Base-by-base conservation (phyloP, 2,329 filamentous ascomycete genomes). In the Endothia cerciana region DNA sequence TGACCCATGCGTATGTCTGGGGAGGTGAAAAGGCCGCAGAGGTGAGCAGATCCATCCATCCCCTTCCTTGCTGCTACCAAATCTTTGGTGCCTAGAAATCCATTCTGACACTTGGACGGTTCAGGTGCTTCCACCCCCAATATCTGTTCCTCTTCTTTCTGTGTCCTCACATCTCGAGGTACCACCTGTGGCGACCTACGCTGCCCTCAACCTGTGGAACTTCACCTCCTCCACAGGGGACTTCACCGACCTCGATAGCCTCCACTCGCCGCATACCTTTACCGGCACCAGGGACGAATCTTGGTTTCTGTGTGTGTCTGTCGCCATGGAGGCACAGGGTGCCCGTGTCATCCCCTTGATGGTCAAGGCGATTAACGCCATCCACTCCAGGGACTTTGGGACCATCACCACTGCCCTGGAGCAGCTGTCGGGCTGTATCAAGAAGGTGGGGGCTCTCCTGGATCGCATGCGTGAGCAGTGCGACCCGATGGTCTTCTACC, bases 291-390 rank as follows among this genome's bases (percentile, higher is more conserved):
- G 90, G 60, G 93, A 96, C 71, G 94, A 98, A 77, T 93, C 93
- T 72, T 97, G 94, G 94, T 98, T 98, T 79, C 94, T 94, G 71
- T 83, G 95, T 45, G 70, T 97, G 68, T 97, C 92, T 0, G 91
- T 95, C 0, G 93, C 94, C 22, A 96, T 97, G 75, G 94, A 98
- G 79, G 91, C 92, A 41, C 85, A 89, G 57, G 93, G 91, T 0
- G 93, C 89, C 0, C 82, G 85, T 0, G 87, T 92, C 41, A 89
- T 97, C 65, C 90, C 92, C 0, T 77, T 89, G 64, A 93, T 97
- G 89, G 81, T 96, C 30, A 79, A 85, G 36, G 94, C 94, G 1
- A 89, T 97, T 13, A 80, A 87, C 17, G 89, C 91, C 4, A 89
- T 89, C 49, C 83, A 87, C 62, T 76, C 80, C 3, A 81, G 86